Evolutionary conservation across 31 red algal genomes (phyloP), one percentile per base, ranked within the genome.

Genomic region (Odonthalia washingtoniensis): DNA sequence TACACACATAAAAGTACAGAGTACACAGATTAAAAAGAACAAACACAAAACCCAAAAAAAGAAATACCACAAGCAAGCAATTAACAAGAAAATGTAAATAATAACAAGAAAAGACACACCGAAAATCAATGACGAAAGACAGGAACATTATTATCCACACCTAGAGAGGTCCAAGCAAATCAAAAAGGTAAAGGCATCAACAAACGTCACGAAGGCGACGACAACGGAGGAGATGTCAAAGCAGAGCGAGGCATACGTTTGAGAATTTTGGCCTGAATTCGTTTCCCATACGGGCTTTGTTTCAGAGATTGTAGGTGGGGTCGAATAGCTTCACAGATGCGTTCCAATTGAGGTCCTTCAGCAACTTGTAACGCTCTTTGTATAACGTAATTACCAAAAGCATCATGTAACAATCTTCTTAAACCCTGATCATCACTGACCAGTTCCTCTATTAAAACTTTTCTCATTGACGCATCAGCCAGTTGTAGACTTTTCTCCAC

Each of bases 301-400:
- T 93, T 92, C n/a, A 98, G 89, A 66, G 93, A 89, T 46, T 86
- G 78, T 44, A 98, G 40, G 57, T 98, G 97, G 36, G 97, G 97
- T 28, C 90, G 80, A 80, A 98, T 98, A 42, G 91, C 90, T 52
- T 98, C 97, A 64, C 93, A 93, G 70, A 98, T 85, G 30, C 80
- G 70, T 53, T 96, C 94, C 84, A 96, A 66, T 77, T 95, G 93
- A 36, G 90, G 74, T 26, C 91, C 74, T 42, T 83, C 74, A 4
- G 97, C 97, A 28, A 98, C 81, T 49, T 80, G 82, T 39, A 98
- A 76, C 26, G 91, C 93, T 42, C 97, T 80, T 66, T 98, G 97
- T 70, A 98, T 87, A 18, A 96, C 94, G 62, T 98, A 98, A 78
- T 98, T 98, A 4, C 90, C 97, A 72, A 92, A 98, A 30, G 97